phyloP scores from a whole-genome alignment of 2,329 filamentous ascomycete genomes.

The Penicillium palitans region DNA sequence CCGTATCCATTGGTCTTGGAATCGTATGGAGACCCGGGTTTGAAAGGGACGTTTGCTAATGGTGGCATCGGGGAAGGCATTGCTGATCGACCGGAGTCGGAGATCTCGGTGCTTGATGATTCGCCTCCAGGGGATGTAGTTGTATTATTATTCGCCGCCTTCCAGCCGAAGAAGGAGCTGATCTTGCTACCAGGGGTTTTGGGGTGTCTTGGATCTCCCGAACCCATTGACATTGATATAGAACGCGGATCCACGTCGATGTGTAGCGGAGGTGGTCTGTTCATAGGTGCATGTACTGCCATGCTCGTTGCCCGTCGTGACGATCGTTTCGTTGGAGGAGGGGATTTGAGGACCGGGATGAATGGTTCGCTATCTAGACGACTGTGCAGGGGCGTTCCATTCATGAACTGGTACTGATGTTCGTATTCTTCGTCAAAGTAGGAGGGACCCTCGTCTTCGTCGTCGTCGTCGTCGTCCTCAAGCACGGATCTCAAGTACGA shows the following conservation, averaged over 20 bases:
- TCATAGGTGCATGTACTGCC: slow-evolving; percentile 46
- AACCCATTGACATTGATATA: slow-evolving; percentile 39
- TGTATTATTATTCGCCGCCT: slow-evolving; percentile 37
- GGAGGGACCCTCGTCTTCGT: slow-evolving; percentile 26
- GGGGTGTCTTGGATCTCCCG: slow-evolving; percentile 41
- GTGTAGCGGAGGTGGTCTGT: slow-evolving; percentile 46
- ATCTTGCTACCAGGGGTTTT: slow-evolving; percentile 59
- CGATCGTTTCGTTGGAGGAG: slow-evolving; percentile 50
- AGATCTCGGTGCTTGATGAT: slow-evolving; percentile 63
- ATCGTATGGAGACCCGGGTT: slow-evolving; percentile 51
- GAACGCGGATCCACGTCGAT: slow-evolving; percentile 43
- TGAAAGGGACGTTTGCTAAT: slow-evolving; percentile 36
- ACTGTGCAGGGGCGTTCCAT: slow-evolving; percentile 41
- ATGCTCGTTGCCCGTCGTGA: slow-evolving; percentile 42
- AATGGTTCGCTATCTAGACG: slow-evolving; percentile 48
- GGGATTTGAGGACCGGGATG: slow-evolving; percentile 70
- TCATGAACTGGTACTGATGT: slow-evolving; percentile 36
- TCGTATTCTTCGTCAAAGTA: slow-evolving; percentile 30
- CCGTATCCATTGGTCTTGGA: slow-evolving; percentile 54
- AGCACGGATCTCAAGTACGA: slow-evolving; percentile 23
- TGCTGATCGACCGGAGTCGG: slow-evolving; percentile 60
- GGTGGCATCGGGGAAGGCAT: slow-evolving; percentile 55
- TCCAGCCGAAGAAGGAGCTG: slow-evolving; percentile 68
- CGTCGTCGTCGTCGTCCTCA: slow-evolving; percentile 32
- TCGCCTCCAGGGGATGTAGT: slow-evolving; percentile 56